A percentile compares a stretch with the other conserved stretches of the same genome.
Conservation (phyloP, 805 yeast species). For the Candida qinlingensis region DNA sequence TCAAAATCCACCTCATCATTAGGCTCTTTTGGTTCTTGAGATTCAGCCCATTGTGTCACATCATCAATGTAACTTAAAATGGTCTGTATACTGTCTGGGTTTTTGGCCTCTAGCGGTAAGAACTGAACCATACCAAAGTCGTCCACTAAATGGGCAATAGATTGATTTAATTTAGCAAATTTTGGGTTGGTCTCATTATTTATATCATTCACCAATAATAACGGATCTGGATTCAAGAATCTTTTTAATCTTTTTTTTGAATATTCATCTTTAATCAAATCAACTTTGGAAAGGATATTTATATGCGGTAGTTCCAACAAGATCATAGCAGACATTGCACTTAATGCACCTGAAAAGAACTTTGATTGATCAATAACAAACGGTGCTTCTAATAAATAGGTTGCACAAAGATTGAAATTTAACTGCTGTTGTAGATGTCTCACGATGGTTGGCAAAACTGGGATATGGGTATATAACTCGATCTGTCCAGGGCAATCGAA, state of each 20-base stretch:
- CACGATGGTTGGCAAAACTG: slow-evolving; percentile 85
- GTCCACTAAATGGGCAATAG: slow-evolving; percentile 87
- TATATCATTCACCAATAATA: slow-evolving; percentile 50
- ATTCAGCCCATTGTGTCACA: slow-evolving; percentile 95
- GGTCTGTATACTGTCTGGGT: slow-evolving; percentile 69
- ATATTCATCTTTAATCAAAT: slow-evolving; percentile 74
- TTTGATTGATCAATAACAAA: slow-evolving; percentile 87
- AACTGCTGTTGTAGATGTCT: slow-evolving; percentile 75
- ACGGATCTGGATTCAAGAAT: slow-evolving; percentile 88
- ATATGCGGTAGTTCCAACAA: slow-evolving; percentile 91
- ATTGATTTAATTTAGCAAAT: slow-evolving; percentile 65
- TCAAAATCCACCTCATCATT: slow-evolving; percentile 67
- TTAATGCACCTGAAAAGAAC: slow-evolving; percentile 89
- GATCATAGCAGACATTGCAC: slow-evolving; percentile 99
- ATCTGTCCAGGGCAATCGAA: slow-evolving; percentile 98
- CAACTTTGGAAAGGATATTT: slow-evolving; percentile 82
- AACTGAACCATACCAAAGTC: slow-evolving; percentile 99
- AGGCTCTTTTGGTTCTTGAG: slow-evolving; percentile 96
- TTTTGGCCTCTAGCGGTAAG: slow-evolving; percentile 78
- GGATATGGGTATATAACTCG: slow-evolving; percentile 90
- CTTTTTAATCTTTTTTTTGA: slow-evolving; percentile 74
- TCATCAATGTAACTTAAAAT: slow-evolving; percentile 92
- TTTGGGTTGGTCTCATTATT: slow-evolving; percentile 51
- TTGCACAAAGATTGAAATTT: slow-evolving; percentile 86
- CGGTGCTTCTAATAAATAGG: slow-evolving; percentile 89